Base-by-base conservation (phyloP, 1,284 basidiomycete species). In the Termitomyces sp. region DNA sequence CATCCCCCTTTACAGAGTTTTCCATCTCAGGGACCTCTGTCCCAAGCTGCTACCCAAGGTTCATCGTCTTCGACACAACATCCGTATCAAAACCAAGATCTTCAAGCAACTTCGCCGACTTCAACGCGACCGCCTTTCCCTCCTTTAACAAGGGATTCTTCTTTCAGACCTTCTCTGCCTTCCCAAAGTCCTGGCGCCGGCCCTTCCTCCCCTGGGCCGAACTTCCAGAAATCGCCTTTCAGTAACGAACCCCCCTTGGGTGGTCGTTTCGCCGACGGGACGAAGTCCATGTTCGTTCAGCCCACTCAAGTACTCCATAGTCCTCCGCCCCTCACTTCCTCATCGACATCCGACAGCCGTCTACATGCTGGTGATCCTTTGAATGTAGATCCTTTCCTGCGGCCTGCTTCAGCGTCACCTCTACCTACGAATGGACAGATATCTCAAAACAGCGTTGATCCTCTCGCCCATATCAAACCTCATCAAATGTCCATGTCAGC, bases 211-310 rank as follows among this genome's bases (percentile, higher is more conserved):
- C 66, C 71, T 6, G 53, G 54, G 19, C 61, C 61, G 41, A 56
- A 47, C 49, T 62, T 61, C 55, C 50, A 68, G n/a, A 62, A 40
- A 62, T 67, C 61, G 44, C 59, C 57, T 49, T 42, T 31, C 21
- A 64, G 62, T 52, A 69, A 60, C 49, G 73, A 73, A 19, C 79
- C 84, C 9, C 82, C 80, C 13, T 75, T 85, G 17, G 82, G 84
- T 46, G 84, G 83, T 31, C 81, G 80, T 8, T 79, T 86, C 50
- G 77, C 80, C 36, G 86, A 90, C 62, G 86, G 86, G 28, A 83
- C 87, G 2, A 82, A 82, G 67, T 89, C 88, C 2, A 88, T 89
- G 87, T 87, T 88, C 60, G 74, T 87, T 66, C 78, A 81, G 54
- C 67, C 66, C 50, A 52, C 67, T 36, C 52, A 73, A 47, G 57